phyloP scores from a whole-genome alignment of 768 basidiomycete genomes.

The Cystofilobasidium capitatum region DNA sequence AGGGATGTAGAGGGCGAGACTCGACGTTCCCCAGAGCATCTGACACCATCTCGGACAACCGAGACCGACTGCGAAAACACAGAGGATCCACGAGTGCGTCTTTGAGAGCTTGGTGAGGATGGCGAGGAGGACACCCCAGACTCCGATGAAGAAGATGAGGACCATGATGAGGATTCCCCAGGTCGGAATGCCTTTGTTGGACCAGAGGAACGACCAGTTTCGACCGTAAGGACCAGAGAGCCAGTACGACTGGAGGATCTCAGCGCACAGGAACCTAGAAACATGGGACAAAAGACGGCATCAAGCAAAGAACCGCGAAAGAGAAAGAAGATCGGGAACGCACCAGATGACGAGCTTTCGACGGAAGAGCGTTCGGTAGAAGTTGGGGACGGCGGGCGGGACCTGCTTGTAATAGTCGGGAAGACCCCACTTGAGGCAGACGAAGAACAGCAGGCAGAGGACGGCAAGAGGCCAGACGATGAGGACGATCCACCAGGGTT shows the following conservation, averaged over 20 bases:
- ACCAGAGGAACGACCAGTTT: constrained; percentile 93
- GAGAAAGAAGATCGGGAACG: constrained; percentile 9
- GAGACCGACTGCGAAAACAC: constrained; percentile 88
- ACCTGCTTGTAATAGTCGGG: constrained; percentile 90
- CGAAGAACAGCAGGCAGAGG: constrained; percentile 65
- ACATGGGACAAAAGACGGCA: too few relatives aligned
- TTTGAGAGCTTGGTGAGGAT: constrained; percentile 79
- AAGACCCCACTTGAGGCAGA: constrained; percentile 73
- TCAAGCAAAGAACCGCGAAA: not conserved
- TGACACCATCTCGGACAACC: constrained; percentile 95
- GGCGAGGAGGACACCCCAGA: constrained; percentile 68
- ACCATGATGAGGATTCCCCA: constrained; percentile 76
- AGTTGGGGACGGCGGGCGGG: constrained; percentile 88
- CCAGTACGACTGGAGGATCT: constrained; percentile 87
- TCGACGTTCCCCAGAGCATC: constrained; percentile 94
- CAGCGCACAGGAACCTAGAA: constrained; percentile 68
- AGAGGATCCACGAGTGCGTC: constrained; percentile 88
- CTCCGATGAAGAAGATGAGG: constrained; percentile 69
- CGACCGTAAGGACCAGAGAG: constrained; percentile 65
- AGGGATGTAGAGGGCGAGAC: constrained; percentile 49
- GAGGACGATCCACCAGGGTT: constrained; percentile 74
- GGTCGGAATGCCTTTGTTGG: constrained; percentile 59
- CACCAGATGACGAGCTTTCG: constrained; percentile 82
- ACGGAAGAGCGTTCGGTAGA: constrained; percentile 77
- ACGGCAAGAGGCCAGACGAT: constrained; percentile 71